Conservation (phyloP, 1,284 basidiomycete genomes). For the Malassezia cuniculi region DNA sequence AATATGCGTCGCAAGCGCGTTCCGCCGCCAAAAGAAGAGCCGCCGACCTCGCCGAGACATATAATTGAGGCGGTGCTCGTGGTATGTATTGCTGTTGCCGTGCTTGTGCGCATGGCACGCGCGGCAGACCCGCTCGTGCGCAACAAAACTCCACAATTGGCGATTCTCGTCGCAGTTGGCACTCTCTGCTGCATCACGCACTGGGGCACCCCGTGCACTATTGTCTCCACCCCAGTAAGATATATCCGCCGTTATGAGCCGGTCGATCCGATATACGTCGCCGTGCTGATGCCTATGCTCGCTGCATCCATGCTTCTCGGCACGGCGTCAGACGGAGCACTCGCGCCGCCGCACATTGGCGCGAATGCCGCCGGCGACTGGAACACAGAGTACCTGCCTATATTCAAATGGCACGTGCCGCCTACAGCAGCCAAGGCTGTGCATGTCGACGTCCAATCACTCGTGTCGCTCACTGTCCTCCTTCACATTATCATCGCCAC, state of each 20-base stretch:
- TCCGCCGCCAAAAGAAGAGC: no score
- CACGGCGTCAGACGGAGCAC: not conserved
- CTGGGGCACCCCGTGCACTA: not conserved
- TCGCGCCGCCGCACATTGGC: conserved; percentile 3
- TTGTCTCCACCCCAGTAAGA: conserved; percentile 10
- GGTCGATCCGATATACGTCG: conserved; percentile 7
- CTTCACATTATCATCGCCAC: no score
- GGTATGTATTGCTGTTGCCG: not conserved
- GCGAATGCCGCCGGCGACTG: not conserved
- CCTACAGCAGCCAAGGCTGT: no score
- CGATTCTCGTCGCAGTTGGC: not conserved
- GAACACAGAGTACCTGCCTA: not conserved
- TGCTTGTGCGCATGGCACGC: not conserved
- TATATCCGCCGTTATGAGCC: conserved; percentile 8
- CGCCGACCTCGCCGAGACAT: no score
- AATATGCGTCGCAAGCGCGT: no score
- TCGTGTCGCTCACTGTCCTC: no score
- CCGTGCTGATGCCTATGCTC: conserved; percentile 6
- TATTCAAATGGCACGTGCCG: no score
- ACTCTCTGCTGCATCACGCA: conserved; percentile 5
- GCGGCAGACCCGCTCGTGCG: not conserved
- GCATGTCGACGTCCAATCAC: no score
- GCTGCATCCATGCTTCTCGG: not conserved
- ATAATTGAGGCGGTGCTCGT: no score
- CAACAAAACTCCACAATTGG: not conserved